Conservation (phyloP, 768 basidiomycete species). For the Mycena galopus region DNA sequence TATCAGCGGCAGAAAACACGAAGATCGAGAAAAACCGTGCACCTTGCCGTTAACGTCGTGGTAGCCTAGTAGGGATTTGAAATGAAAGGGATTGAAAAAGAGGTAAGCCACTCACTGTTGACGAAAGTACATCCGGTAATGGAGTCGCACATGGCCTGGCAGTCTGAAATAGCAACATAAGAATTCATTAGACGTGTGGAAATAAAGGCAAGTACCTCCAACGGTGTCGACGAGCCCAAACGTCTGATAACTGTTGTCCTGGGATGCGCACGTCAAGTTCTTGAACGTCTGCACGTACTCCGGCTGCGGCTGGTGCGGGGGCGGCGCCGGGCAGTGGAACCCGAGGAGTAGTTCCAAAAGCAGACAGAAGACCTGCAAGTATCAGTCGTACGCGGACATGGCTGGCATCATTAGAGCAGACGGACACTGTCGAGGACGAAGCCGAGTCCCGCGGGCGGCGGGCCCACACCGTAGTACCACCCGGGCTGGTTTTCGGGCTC, state of each 20-base stretch:
- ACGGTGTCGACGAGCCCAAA: conserved; percentile 61
- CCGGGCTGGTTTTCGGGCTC: conserved; percentile 49
- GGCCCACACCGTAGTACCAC: conserved; percentile 57
- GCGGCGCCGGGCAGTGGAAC: conserved; percentile 54
- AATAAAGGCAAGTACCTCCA: conserved; percentile 46
- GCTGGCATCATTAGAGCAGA: conserved; percentile 25
- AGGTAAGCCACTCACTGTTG: conserved; percentile 51
- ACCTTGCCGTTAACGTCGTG: conserved; percentile 63
- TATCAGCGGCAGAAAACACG: conserved; percentile 16
- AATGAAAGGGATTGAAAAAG: background rate
- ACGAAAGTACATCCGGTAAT: conserved; percentile 60
- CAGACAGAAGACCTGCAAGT: conserved; percentile 54
- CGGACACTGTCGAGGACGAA: conserved; percentile 50
- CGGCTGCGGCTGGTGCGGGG: conserved; percentile 34
- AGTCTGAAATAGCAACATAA: conserved; percentile 46
- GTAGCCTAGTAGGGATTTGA: conserved; percentile 47
- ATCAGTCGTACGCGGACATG: background rate
- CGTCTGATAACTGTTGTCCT: conserved; percentile 57
- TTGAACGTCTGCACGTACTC: conserved; percentile 56
- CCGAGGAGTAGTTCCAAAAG: conserved; percentile 51
- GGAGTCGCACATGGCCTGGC: too few species aligned
- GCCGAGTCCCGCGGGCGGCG: conserved; percentile 44
- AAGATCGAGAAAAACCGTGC: conserved; percentile 1
- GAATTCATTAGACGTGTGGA: conserved; percentile 5
- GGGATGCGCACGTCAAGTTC: conserved; percentile 57